These are phyloP conservation scores for Sphaerulina musiva DNA, from an alignment of 2,329 filamentous ascomycete species.

Conservation along the genomic window DNA sequence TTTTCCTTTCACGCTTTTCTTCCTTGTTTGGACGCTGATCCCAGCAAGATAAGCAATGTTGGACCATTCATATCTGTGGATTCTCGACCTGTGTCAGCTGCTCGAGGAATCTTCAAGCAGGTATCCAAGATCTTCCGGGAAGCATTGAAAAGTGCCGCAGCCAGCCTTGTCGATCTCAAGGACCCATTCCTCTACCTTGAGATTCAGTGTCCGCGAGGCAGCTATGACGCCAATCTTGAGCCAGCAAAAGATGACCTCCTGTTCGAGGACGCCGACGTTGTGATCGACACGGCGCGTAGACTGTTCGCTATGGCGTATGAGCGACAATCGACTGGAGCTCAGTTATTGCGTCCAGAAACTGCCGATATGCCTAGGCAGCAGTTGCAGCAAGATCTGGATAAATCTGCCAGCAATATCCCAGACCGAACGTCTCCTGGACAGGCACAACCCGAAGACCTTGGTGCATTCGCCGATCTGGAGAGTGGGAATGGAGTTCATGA, in stretches of 20 bases:
- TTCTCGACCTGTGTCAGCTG: constrained; percentile 54
- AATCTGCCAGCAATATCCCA: not conserved
- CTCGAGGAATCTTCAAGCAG: constrained; percentile 54
- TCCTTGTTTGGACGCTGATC: constrained; percentile 45
- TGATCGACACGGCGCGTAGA: constrained; percentile 41
- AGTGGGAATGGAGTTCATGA: not conserved
- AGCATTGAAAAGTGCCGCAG: constrained; percentile 37
- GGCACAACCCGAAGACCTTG: not conserved
- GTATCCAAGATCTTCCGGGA: constrained; percentile 50
- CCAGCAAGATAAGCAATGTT: constrained; percentile 36
- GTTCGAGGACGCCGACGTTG: constrained; percentile 51
- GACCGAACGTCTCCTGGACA: not conserved
- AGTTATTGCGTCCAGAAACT: not conserved
- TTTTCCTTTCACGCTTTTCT: constrained; percentile 54
- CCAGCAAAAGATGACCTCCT: constrained; percentile 66
- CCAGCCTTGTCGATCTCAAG: constrained; percentile 32
- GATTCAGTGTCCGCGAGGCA: constrained; percentile 54
- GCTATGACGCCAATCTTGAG: constrained; percentile 67
- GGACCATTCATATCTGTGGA: constrained; percentile 62
- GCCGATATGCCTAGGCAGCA: constrained; percentile 3
- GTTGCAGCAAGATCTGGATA: not conserved
- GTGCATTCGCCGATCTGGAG: not conserved
- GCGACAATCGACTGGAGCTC: not conserved
- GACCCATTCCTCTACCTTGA: constrained; percentile 59
- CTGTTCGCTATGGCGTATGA: constrained; percentile 37